A percentile compares a stretch with the other conserved stretches of the same genome.
phyloP scores from a whole-genome alignment of 1,139 yeast species.

The Candida neerlandica region DNA sequence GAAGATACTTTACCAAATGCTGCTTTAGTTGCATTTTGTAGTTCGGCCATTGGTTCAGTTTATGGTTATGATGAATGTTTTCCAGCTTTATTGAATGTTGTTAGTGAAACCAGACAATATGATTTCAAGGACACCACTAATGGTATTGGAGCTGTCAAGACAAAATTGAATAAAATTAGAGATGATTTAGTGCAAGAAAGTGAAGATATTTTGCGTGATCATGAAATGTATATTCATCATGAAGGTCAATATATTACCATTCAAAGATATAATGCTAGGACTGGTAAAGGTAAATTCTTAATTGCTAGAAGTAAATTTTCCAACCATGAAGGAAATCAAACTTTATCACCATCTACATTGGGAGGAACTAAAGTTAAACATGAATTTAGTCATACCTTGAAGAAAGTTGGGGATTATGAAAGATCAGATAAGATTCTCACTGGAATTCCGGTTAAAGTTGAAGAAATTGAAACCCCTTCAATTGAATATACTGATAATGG shows the following conservation, averaged over 20 bases:
- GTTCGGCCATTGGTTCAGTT: conserved; percentile 93
- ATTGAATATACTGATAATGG: conserved; percentile 42
- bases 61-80: conserved; percentile 94
- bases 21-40: conserved; percentile 89
- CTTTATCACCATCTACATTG: conserved; percentile 60
- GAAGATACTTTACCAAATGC: conserved; percentile 96
- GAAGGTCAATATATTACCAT: conserved; percentile 91
- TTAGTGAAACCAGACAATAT: conserved; percentile 72
- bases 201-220: conserved; percentile 65
- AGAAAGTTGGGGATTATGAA: conserved; percentile 52
- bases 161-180: conserved; percentile 59
- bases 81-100: conserved; percentile 80
- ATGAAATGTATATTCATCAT: conserved; percentile 93
- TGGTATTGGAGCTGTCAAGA: conserved; percentile 78
- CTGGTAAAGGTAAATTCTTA: conserved; percentile 88
- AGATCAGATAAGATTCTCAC: conserved; percentile 43
- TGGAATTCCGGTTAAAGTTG: conserved; percentile 68
- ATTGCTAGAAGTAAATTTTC: conserved; percentile 83
- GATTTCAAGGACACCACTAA: conserved; percentile 42
- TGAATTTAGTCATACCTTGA: conserved; percentile 61
- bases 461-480: conserved; percentile 52
- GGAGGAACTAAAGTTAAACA: conserved; percentile 67
- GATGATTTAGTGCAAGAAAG: conserved; percentile 65
- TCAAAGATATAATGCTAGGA: conserved; percentile 79
- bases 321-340: conserved; percentile 46